Evolutionary conservation across 331 rosid species (phyloP).

Genomic region (Quercus tomentella): DNA sequence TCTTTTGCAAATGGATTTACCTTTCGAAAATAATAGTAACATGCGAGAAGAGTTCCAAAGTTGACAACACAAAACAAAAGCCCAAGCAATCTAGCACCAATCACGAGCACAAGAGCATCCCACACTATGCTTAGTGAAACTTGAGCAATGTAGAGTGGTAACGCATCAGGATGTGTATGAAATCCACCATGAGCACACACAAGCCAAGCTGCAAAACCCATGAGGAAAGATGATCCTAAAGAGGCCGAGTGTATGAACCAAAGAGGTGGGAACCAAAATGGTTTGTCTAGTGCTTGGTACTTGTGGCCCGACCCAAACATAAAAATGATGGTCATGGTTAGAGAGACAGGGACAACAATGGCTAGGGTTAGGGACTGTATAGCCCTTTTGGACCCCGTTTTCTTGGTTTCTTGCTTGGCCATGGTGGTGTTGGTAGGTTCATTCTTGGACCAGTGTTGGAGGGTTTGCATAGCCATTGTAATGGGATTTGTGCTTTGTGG

Average conservation of each 20-base stretch:
- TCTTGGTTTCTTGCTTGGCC: slow-evolving; percentile 29
- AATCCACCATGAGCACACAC: slow-evolving; percentile 85
- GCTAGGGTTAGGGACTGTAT: slow-evolving; percentile 44
- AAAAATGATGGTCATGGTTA: slow-evolving; percentile 31
- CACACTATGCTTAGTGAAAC: slow-evolving; percentile 45
- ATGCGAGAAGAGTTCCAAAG: slow-evolving; percentile 35
- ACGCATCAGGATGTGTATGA: slow-evolving; percentile 28
- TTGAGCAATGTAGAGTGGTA: slow-evolving; percentile 47
- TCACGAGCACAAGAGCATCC: slow-evolving; percentile 58
- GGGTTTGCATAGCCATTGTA: slow-evolving; percentile 21
- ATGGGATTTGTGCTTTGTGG: background rate
- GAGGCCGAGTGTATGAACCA: slow-evolving; percentile 57
- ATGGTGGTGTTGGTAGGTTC: slow-evolving; percentile 8
- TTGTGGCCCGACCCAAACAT: slow-evolving; percentile 40
- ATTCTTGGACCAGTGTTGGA: background rate
- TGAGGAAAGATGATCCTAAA: slow-evolving; percentile 38
- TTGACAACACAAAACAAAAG: slow-evolving; percentile 23
- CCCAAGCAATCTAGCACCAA: slow-evolving; percentile 34
- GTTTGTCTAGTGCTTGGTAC: slow-evolving; percentile 29
- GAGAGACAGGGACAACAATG: slow-evolving; percentile 32
- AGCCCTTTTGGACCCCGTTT: slow-evolving; percentile 37
- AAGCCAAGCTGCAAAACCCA: slow-evolving; percentile 70
- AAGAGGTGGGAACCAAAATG: slow-evolving; percentile 56
- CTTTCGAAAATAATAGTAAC: slow-evolving; percentile 36
- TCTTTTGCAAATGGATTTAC: slow-evolving; percentile 68